Percentiles rank a stretch among this genome's conserved stretches.
phyloP scores from a whole-genome alignment of 768 basidiomycete genomes.

The Gloeostereum incarnatum region DNA sequence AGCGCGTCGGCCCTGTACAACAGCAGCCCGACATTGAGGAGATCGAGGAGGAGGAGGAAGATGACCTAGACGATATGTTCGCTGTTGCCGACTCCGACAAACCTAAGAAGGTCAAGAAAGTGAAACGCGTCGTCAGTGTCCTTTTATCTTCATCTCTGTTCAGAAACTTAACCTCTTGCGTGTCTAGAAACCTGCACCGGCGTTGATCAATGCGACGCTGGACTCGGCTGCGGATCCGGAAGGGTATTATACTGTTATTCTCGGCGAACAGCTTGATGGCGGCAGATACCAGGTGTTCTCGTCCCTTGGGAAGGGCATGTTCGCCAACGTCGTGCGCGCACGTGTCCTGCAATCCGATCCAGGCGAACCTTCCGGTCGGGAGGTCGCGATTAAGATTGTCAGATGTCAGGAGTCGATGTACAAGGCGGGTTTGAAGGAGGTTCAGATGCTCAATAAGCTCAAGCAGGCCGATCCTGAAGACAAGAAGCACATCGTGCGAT shows the following conservation, averaged over 20 bases:
- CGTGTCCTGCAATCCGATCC: constrained; percentile 63
- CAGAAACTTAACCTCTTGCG: constrained; percentile 1
- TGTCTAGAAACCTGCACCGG: constrained; percentile 42
- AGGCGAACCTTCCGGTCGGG: constrained; percentile 39
- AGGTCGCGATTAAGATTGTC: constrained; percentile 97
- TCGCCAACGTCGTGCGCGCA: constrained; percentile 91
- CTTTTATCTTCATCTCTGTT: constrained; percentile 12
- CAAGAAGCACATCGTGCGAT: constrained; percentile 91
- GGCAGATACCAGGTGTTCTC: constrained; percentile 94
- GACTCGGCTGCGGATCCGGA: constrained; percentile 92
- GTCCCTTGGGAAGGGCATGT: constrained; percentile 98
- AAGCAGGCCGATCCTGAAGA: constrained; percentile 90
- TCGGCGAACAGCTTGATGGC: constrained; percentile 89
- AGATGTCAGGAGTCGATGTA: constrained; percentile 97
- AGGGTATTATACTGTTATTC: constrained; percentile 90
- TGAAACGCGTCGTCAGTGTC: constrained; percentile 41
- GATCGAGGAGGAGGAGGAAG: constrained; percentile 66
- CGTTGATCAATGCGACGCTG: constrained; percentile 64
- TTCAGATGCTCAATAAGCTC: constrained; percentile 79
- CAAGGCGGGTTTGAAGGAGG: constrained; percentile 90
- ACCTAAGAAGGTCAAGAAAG: constrained; percentile 41
- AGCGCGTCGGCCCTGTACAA: constrained; percentile 40
- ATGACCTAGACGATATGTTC: constrained; percentile 96
- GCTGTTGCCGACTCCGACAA: constrained; percentile 38
- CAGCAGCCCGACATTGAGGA: constrained; percentile 33